These are phyloP conservation scores for Tetrahymena elliotti DNA, from an alignment of 73 alveolate species.

Conservation along the genomic window DNA sequence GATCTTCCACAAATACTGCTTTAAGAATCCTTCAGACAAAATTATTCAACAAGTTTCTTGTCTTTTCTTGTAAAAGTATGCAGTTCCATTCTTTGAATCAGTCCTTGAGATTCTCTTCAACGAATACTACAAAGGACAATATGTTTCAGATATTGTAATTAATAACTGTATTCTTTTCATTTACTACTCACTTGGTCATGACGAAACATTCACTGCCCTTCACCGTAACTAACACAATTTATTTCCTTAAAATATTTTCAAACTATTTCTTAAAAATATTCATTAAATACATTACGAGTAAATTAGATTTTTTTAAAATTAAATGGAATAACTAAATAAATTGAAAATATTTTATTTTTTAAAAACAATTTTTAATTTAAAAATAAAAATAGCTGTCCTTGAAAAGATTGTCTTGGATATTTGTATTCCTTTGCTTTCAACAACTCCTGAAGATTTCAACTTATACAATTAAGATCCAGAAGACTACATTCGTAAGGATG, in stretches of 20 bases:
- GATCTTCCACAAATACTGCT: background rate
- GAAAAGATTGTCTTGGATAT: slow-evolving; percentile 53
- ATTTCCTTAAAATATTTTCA: no score
- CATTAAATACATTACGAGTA: no score
- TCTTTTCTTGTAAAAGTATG: background rate
- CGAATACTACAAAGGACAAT: background rate
- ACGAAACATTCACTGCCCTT: background rate
- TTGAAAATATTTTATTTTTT: no score
- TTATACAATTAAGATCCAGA: slow-evolving; percentile 59
- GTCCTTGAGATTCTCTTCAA: background rate
- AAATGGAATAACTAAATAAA: no score
- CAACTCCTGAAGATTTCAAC: slow-evolving; percentile 53
- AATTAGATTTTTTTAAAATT: no score
- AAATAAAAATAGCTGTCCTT: background rate
- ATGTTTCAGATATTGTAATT: background rate
- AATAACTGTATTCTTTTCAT: background rate
- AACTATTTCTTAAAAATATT: no score
- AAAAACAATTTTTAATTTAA: background rate
- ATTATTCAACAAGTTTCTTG: background rate
- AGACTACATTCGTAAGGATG: slow-evolving; percentile 61
- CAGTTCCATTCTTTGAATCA: background rate
- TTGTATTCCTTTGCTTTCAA: slow-evolving; percentile 43
- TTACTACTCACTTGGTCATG: background rate
- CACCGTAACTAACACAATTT: background rate
- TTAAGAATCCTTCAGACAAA: background rate